Percentiles rank a stretch among this genome's conserved stretches.
Evolutionary conservation across 2,329 filamentous ascomycete genomes (phyloP).

Genomic region (Fusarium equiseti): DNA sequence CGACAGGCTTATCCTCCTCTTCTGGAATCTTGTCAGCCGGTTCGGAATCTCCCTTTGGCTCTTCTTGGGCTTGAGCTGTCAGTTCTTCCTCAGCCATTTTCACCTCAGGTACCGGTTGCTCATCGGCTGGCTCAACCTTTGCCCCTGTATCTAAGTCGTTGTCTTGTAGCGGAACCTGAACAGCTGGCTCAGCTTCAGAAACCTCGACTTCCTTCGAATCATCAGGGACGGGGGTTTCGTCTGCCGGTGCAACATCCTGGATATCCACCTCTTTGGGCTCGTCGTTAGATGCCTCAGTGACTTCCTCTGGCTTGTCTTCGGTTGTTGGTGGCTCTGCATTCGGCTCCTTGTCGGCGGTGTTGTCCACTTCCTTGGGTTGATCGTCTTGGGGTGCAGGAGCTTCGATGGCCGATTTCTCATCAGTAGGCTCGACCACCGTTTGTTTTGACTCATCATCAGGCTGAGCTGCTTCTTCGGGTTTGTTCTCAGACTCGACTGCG

Average conservation of each 20-base stretch:
- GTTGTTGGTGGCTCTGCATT: conserved; percentile 2
- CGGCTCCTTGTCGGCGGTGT: conserved; percentile 2
- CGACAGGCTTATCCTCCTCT: conserved; percentile 25
- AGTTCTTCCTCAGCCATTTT: conserved; percentile 10
- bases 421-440: neutral
- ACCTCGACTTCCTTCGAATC: neutral
- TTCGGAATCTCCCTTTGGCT: conserved; percentile 26
- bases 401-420: neutral
- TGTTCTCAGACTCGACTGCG: neutral
- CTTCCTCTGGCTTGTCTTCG: conserved; percentile 14
- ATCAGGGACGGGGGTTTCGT: conserved; percentile 1
- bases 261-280: conserved; percentile 1
- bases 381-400: neutral
- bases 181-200: neutral
- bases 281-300: neutral
- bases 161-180: conserved; percentile 4
- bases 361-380: conserved; percentile 5
- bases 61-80: conserved; percentile 14
- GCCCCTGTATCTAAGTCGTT: conserved; percentile 1
- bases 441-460: neutral
- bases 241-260: neutral
- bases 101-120: conserved; percentile 9
- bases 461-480: neutral
- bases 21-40: conserved; percentile 28
- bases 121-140: conserved; percentile 4